Evolutionary conservation across 2,329 filamentous ascomycete genomes (phyloP).

Genomic region (Hypoxylon sp.): DNA sequence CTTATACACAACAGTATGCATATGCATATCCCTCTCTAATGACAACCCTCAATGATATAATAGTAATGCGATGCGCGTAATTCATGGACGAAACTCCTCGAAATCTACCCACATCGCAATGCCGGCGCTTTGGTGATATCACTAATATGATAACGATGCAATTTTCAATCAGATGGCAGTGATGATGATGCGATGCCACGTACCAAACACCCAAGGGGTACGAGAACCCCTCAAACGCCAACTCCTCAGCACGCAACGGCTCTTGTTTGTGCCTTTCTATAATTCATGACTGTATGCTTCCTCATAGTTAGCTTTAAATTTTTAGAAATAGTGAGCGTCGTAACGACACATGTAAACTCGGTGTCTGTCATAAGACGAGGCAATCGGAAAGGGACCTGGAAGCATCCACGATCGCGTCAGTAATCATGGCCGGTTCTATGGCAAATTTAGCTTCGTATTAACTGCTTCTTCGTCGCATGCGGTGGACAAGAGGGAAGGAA

Average conservation of each 20-base stretch:
- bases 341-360: constrained; percentile 7
- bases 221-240: constrained; percentile 7
- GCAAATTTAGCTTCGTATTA: constrained; percentile 30
- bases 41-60: constrained; percentile 10
- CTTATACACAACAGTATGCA: constrained; percentile 25
- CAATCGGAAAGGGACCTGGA: constrained; percentile 49
- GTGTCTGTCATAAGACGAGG: constrained; percentile 46
- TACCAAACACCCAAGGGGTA: constrained; percentile 18
- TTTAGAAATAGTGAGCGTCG: not conserved
- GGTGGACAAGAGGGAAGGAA: not conserved
- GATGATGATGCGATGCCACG: constrained; percentile 26
- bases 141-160: constrained; percentile 47
- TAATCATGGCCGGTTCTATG: constrained; percentile 28
- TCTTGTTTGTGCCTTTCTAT: not conserved
- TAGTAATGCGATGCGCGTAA: constrained; percentile 20
- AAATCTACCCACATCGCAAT: constrained; percentile 32
- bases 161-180: constrained; percentile 13
- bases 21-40: constrained; percentile 1
- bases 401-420: constrained; percentile 43
- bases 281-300: constrained; percentile 4
- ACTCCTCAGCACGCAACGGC: not conserved
- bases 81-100: constrained; percentile 19
- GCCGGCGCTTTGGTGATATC: constrained; percentile 45
- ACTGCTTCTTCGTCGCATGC: constrained; percentile 11
- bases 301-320: not conserved